A percentile compares a stretch with the other conserved stretches of the same genome.
phyloP scores from a whole-genome alignment of 345 rosid species.

The Excoecaria cochinchinensis region DNA sequence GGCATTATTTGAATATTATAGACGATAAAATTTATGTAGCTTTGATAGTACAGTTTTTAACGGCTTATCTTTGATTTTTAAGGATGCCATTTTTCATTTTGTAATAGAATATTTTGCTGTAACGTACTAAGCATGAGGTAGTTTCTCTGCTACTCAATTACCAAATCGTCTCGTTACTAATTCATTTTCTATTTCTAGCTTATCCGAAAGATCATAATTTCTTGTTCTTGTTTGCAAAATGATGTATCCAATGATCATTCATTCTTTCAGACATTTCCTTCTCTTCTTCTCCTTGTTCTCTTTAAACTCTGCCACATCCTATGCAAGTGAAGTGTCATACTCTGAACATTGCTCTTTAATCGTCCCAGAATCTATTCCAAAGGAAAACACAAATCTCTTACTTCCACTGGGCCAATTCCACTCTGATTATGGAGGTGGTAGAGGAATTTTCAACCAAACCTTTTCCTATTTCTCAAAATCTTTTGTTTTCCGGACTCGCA shows the following conservation, averaged over 20 bases:
- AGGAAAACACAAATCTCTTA: background rate
- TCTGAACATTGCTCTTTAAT: conserved; percentile 5
- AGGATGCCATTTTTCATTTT: background rate
- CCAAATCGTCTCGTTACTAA: too few relatives aligned
- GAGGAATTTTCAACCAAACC: background rate
- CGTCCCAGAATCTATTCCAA: background rate
- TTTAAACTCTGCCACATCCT: background rate
- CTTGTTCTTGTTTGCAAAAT: background rate
- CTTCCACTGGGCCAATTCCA: conserved; percentile 2
- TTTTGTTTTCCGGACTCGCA: conserved; percentile 6
- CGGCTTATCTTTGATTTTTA: background rate
- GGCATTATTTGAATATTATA: background rate
- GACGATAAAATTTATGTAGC: background rate
- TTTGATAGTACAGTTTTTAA: background rate
- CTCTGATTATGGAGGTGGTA: conserved; percentile 11
- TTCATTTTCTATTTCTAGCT: too few relatives aligned
- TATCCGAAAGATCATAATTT: too few relatives aligned
- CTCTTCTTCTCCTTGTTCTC: background rate
- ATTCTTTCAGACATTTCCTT: conserved; percentile 2
- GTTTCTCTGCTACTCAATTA: background rate
- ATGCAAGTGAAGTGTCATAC: conserved; percentile 2
- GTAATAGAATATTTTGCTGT: too few relatives aligned
- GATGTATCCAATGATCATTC: background rate
- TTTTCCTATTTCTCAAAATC: conserved; percentile 6
- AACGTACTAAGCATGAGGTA: background rate